A percentile compares a stretch with the other conserved stretches of the same genome.
Evolutionary conservation across 2,329 filamentous ascomycete species (phyloP).

Genomic region (Cercospora sesami): DNA sequence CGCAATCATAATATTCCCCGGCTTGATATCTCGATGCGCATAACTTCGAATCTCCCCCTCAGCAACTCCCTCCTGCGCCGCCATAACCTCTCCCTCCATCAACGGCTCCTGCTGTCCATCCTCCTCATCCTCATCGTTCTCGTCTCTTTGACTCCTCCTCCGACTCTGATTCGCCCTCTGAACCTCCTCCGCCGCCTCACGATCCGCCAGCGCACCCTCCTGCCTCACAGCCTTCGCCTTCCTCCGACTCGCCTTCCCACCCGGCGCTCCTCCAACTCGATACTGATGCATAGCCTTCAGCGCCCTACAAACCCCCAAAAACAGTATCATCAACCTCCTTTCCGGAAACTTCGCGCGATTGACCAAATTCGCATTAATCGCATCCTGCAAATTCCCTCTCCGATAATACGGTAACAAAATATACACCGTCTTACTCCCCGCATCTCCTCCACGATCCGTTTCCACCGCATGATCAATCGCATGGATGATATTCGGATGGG

Average conservation of each 20-base stretch:
- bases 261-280: conserved; percentile 59
- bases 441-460: conserved; percentile 61
- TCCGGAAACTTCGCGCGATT: conserved; percentile 92
- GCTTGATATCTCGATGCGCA: conserved; percentile 95
- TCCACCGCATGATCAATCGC: conserved; percentile 80
- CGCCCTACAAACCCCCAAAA: conserved; percentile 86
- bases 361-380: conserved; percentile 97
- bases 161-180: conserved; percentile 51
- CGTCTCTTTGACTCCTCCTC: conserved; percentile 37
- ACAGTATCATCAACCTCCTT: conserved; percentile 80
- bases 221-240: conserved; percentile 58
- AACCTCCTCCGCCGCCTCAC: conserved; percentile 46
- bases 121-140: conserved; percentile 52
- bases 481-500: conserved; percentile 82
- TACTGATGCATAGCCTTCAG: conserved; percentile 92
- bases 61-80: conserved; percentile 65
- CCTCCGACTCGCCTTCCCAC: conserved; percentile 51
- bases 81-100: conserved; percentile 70
- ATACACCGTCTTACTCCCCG: conserved; percentile 87
- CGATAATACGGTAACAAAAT: conserved; percentile 94
- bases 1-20: conserved; percentile 98
- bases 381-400: conserved; percentile 91
- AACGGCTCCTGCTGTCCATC: conserved; percentile 78
- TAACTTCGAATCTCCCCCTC: conserved; percentile 75
- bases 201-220: conserved; percentile 58